Percentiles rank a stretch among this genome's conserved stretches.
Conservation (phyloP, 2,329 filamentous ascomycete species). For the Pyricularia sp. region DNA sequence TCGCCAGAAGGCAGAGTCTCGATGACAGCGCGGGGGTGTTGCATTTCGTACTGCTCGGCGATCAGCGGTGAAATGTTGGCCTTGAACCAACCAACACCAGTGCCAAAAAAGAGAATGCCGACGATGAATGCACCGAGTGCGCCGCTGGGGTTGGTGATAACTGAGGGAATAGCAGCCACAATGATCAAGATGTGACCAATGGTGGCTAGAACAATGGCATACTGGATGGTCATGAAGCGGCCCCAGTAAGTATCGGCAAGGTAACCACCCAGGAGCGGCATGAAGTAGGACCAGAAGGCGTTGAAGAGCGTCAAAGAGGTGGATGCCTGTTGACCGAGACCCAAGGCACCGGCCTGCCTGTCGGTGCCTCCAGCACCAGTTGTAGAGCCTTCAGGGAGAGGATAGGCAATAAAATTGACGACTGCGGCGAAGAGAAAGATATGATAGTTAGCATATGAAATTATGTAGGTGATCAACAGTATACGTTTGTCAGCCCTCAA, state of each 20-base stretch:
- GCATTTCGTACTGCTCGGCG: conserved; percentile 54
- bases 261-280: conserved; percentile 25
- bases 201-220: conserved; percentile 56
- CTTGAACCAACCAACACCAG: conserved; percentile 75
- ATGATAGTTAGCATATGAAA: neutral
- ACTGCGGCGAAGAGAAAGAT: neutral
- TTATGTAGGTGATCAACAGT: conserved; percentile 19
- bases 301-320: conserved; percentile 43
- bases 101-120: conserved; percentile 40
- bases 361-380: conserved; percentile 35
- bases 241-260: conserved; percentile 63
- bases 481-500: conserved; percentile 27
- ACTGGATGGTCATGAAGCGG: conserved; percentile 64
- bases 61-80: conserved; percentile 68
- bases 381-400: conserved; percentile 41
- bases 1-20: conserved; percentile 46
- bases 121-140: conserved; percentile 61
- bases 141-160: conserved; percentile 47
- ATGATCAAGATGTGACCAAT: conserved; percentile 59
- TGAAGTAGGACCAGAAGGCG: conserved; percentile 41
- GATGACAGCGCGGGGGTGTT: conserved; percentile 46
- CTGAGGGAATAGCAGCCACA: conserved; percentile 51
- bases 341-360: conserved; percentile 40
- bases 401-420: conserved; percentile 49
- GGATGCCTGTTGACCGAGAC: conserved; percentile 48